Percentiles rank a stretch among this genome's conserved stretches.
These are phyloP conservation scores for Cystoisospora suis DNA, from an alignment of 169 alveolate genomes.

Conservation along the genomic window DNA sequence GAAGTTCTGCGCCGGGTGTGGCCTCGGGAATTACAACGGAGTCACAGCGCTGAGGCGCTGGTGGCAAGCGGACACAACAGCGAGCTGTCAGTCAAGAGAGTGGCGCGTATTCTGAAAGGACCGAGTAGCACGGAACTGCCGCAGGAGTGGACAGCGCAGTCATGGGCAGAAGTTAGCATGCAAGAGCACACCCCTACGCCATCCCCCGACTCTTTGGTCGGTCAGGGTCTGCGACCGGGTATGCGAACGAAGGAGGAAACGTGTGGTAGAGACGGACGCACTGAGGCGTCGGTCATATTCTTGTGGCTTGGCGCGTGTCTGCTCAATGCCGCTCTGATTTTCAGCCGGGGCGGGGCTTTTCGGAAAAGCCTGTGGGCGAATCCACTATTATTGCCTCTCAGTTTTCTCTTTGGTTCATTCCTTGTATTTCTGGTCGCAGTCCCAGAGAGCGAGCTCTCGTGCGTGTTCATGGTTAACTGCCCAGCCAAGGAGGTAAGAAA, in stretches of 20 bases:
- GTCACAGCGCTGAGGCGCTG: too few species aligned
- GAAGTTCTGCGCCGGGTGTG: background rate
- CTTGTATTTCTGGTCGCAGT: background rate
- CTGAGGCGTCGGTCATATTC: slow-evolving; percentile 80
- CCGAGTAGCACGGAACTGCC: too few species aligned
- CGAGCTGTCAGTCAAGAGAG: too few species aligned
- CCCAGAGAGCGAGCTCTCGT: slow-evolving; percentile 26
- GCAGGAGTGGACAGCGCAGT: too few species aligned
- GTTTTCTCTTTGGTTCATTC: slow-evolving; percentile 17
- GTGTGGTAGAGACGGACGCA: slow-evolving; percentile 78
- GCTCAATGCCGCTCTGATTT: slow-evolving; percentile 81
- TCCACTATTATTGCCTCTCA: slow-evolving; percentile 67
- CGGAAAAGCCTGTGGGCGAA: slow-evolving; percentile 76
- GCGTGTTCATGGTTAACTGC: slow-evolving; percentile 54
- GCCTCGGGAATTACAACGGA: too few species aligned
- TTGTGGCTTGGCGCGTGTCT: slow-evolving; percentile 83
- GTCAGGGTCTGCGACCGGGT: background rate
- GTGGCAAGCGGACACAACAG: too few species aligned
- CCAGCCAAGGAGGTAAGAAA: slow-evolving; percentile 12
- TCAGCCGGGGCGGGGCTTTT: slow-evolving; percentile 79
- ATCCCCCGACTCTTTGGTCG: background rate
- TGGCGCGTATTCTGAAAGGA: too few species aligned
- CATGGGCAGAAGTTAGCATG: too few species aligned
- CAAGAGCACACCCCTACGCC: background rate
- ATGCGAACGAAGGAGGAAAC: background rate